Conservation (phyloP, 2,329 filamentous ascomycete genomes). For the Hymenoscyphus fructigenus region DNA sequence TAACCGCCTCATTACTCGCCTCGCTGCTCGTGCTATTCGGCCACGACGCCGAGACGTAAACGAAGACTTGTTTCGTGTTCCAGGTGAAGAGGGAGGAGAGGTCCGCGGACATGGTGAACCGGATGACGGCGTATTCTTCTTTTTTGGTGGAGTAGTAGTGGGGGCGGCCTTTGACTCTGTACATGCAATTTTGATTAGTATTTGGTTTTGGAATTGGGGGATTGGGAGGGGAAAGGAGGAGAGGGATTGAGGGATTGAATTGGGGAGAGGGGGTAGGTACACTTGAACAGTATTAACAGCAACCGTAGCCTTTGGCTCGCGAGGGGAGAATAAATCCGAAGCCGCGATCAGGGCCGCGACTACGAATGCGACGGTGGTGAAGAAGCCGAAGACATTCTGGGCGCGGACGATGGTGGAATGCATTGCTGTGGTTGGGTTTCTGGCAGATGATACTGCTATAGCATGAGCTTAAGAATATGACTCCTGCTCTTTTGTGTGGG, state of each 20-base stretch:
- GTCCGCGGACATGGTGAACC: constrained; percentile 90
- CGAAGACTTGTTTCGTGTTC: constrained; percentile 98
- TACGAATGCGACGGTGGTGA: constrained; percentile 87
- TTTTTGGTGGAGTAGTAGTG: constrained; percentile 92
- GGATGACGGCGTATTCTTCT: constrained; percentile 93
- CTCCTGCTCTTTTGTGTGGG: not conserved
- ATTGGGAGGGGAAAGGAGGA: not conserved
- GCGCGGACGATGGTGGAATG: constrained; percentile 80
- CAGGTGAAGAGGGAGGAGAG: constrained; percentile 92
- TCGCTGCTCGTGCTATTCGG: constrained; percentile 37
- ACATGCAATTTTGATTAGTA: not conserved
- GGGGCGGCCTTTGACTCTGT: constrained; percentile 82
- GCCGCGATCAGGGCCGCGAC: constrained; percentile 78
- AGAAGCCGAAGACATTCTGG: constrained; percentile 96
- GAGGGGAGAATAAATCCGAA: constrained; percentile 70
- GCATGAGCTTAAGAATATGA: not conserved
- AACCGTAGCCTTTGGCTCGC: constrained; percentile 65
- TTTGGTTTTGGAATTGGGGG: not conserved
- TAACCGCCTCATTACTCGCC: constrained; percentile 69
- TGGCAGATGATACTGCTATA: constrained; percentile 3
- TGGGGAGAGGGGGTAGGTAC: constrained; percentile 51
- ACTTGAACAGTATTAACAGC: constrained; percentile 78
- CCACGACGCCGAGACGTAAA: constrained; percentile 88
- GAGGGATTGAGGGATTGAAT: too few relatives aligned
- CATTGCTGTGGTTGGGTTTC: constrained; percentile 55